Evolutionary conservation across 2,329 filamentous ascomycete species (phyloP), one percentile per base, ranked within the genome.

Genomic region (Colletotrichum somersetense): DNA sequence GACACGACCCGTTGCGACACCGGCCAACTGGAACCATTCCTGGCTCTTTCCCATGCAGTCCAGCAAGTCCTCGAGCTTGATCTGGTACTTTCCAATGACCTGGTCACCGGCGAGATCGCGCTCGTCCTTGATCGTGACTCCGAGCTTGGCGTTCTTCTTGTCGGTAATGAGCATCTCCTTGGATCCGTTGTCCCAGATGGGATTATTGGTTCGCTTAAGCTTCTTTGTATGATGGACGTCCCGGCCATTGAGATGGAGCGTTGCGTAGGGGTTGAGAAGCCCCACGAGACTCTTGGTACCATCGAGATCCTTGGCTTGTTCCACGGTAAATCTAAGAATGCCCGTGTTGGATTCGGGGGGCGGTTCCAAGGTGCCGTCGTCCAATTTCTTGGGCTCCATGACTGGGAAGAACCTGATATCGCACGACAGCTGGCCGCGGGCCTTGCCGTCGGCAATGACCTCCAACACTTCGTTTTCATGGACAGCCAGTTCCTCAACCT

Each of bases 351-450:
- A 92, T 77, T 97, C 95, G 35, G 96, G 96, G 0, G 93, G 89
- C 3, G 95, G 93, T 76, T 94, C 92, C 57, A 89, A 84, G 73
- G 90, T 94, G 64, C 96, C 96, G 74, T 96, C 93, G 26, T 91
- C 89, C 16, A 93, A 85, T 77, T 91, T 93, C 67, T 86, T 85
- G 12, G 90, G 87, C 79, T 94, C 91, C 14, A 98, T 85, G 20
- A 99, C 94, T 0, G 96, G 96, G 89, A 98, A 99, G 87, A 98
- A 99, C 67, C 94, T 92, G 75, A 99, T 85, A 79, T 98, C 96
- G 66, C 91, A 91, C 67, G 92, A 90, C 16, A 99, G 80, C 8
- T 93, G 84, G 80, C 96, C 96, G 62, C 95, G 92, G 35, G 92
- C 86, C 80, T 97, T 95, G 75, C 96, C 96, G 76, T 93, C 95